Evolutionary conservation across 192 early-diverging fungal species (phyloP), one percentile per base, ranked within the genome.

Genomic region (Backusella mclennaniae): DNA sequence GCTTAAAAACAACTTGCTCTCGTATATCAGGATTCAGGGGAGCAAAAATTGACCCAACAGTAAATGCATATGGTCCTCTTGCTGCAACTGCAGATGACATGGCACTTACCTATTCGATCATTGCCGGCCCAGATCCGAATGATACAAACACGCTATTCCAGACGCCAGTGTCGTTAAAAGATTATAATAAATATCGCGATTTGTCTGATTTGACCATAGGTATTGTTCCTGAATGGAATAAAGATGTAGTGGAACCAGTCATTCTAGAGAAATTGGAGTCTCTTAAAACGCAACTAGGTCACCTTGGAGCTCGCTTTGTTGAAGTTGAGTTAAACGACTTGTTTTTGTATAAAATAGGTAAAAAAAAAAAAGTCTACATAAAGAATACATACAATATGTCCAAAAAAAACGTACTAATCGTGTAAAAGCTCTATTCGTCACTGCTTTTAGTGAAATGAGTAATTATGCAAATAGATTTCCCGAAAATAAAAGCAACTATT

Each of bases 1-100:
- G 93, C 7, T 75, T 95, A 42, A 95, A 95, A 69, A 85, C 92
- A 2, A 95, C 94, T 9, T 84, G 83, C 53, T 90, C 85, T 15
- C 84, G 94, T 46, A 73, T 93, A 38, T 89, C 90, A 11, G 70
- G 63, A 23, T 56, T 35, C 1, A 91, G 92, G n/a, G 85, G 84
- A 38, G 85, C 80, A 79, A 85, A 84, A 0, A 67, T 92, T 15
- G 86, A 82, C 4, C 87, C 85, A n/a, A 85, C 90, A 4, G 82
- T 91, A 19, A 87, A 84, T 0, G 83, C 87, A 38, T 80, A 84
- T 14, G 94, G 94, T 17, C 94, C 94, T 9, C 87, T 95, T 42
- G 90, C 89, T 0, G 85, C 89, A n/a, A 91, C 84, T 26, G 91
- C 88, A 19, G 84, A 91, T 52, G 92, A 94, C 74, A 72, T 95